Evolutionary conservation across 139 green algal species (phyloP), one percentile per base, ranked within the genome.

Genomic region (Mesotaenium endlicherianum): DNA sequence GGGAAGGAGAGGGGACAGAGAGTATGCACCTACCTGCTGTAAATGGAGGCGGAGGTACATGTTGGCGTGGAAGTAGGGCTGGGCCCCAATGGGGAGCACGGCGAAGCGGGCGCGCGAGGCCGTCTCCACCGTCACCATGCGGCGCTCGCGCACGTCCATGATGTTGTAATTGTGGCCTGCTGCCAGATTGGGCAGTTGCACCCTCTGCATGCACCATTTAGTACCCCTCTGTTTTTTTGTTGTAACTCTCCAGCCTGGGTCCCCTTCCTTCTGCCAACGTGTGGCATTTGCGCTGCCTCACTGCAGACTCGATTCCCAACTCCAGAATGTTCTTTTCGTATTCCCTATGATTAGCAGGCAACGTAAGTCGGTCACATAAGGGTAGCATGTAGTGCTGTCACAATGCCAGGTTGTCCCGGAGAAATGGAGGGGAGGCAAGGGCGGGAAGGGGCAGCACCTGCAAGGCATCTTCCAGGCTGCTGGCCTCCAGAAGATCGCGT

Each of bases 91-190:
- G 30, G 87, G 75, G 30, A 84, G 47, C 4, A 86, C 30, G 49
- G 76, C 76, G 55, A 49, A 41, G 26, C 80, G 80, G 45, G 36
- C 80, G 30, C 39, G 80, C 16, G 80, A 86, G 39, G 80, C 74
- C 2, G 80, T 86, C 41, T 86, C 80, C 2, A 86, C 80, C 31
- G 80, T 86, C 70, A 86, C 70, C 16, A 86, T 86, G 42, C 50
- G 42, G 31, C 71, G 41, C 2, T 36, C 16, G 31, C 14, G 14
- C 6, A 86, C n/a, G 70, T 86, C 80, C 71, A 83, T 83, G 17
- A 84, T 68, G 30, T 86, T 86, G 80, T 86, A 86, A 47, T 86
- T 86, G 38, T 86, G 80, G 2, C 80, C 80, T 36, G 43, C 57
- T 31, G 71, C 41, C 17, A 86, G 31, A 3, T 20, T 20, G 11